phyloP scores from a whole-genome alignment of 2,329 filamentous ascomycete species.

The Penicillium rolfsii region DNA sequence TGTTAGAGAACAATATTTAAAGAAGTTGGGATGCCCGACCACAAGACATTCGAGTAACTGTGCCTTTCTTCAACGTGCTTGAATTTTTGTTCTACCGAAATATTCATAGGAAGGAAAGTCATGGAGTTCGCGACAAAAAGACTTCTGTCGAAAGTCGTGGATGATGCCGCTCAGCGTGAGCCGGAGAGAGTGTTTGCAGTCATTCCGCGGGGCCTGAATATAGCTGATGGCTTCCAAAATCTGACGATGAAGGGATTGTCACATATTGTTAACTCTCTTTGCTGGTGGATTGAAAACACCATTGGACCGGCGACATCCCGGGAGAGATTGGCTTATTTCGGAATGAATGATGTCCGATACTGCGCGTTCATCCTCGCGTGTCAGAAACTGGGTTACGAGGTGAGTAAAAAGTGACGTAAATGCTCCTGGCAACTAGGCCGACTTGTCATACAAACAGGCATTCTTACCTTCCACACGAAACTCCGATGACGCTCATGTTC shows the following conservation, averaged over 20 bases:
- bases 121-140: neutral
- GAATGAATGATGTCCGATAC: conserved; percentile 32
- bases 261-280: conserved; percentile 23
- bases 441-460: conserved; percentile 9
- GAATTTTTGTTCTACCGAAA: neutral
- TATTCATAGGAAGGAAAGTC: neutral
- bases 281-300: conserved; percentile 28
- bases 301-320: conserved; percentile 13
- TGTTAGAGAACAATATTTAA: neutral
- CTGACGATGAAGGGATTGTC: conserved; percentile 24
- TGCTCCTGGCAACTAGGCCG: neutral
- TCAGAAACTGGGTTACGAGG: conserved; percentile 32
- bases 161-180: conserved; percentile 3
- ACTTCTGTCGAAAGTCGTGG: neutral
- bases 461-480: conserved; percentile 30
- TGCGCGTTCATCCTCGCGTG: conserved; percentile 28
- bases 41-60: neutral
- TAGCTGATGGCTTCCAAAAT: conserved; percentile 25
- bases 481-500: conserved; percentile 23
- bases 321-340: conserved; percentile 32
- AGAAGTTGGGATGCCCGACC: neutral
- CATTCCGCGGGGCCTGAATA: conserved; percentile 17
- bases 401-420: conserved; percentile 3
- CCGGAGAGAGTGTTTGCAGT: conserved; percentile 20
- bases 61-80: neutral